phyloP scores from a whole-genome alignment of 2,329 filamentous ascomycete genomes.

The Tolypocladium ovalisporum region DNA sequence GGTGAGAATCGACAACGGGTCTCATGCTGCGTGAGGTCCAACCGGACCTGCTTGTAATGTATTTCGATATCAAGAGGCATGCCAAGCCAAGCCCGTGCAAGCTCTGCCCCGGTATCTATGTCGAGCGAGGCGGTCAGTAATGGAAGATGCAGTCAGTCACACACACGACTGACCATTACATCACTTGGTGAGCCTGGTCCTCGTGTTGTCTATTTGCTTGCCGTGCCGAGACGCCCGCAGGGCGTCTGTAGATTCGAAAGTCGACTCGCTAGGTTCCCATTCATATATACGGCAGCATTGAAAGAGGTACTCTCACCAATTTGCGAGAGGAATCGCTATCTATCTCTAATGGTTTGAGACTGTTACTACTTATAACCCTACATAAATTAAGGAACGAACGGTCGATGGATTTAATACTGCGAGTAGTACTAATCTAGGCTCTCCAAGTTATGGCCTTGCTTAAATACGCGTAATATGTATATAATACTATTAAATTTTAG shows the following conservation, averaged over 20 bases:
- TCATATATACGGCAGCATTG: too few relatives aligned
- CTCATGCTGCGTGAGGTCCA: not conserved
- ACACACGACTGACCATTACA: not conserved
- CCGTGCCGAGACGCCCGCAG: not conserved
- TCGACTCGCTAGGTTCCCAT: too few relatives aligned
- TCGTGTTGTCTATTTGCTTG: not conserved
- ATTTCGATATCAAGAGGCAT: not conserved
- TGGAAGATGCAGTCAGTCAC: not conserved
- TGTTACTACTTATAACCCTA: too few relatives aligned
- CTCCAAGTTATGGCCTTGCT: too few relatives aligned
- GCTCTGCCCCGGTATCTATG: not conserved
- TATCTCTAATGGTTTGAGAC: too few relatives aligned
- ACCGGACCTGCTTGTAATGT: not conserved
- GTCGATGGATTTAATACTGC: too few relatives aligned
- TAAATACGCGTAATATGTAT: too few relatives aligned
- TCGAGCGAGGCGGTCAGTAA: not conserved
- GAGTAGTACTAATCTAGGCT: too few relatives aligned
- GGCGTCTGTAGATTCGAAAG: not conserved
- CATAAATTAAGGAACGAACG: too few relatives aligned
- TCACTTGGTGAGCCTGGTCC: not conserved
- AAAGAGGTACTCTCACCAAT: too few relatives aligned
- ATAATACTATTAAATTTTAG: too few relatives aligned
- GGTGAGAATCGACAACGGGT: not conserved
- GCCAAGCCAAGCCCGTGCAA: not conserved
- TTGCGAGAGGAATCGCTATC: too few relatives aligned